Evolutionary conservation across 331 rosid species (phyloP), one percentile per base, ranked within the genome.

Genomic region (Telfairia occidentalis): DNA sequence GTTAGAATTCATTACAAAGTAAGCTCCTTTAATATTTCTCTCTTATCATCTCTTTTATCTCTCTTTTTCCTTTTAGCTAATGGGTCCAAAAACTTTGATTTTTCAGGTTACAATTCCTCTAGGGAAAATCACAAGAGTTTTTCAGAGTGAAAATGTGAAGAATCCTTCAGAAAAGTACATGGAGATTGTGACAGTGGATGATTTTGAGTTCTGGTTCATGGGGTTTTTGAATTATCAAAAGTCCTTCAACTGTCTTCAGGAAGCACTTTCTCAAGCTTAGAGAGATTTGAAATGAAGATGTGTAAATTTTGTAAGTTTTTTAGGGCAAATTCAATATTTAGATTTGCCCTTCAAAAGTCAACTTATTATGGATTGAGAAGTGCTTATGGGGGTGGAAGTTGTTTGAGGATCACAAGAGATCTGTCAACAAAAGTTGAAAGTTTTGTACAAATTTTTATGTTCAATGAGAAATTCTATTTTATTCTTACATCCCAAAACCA

Each of bases 261-360:
- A 43, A 45, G 74, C 75, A 13, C 75, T 70, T 45, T 70, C 75
- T 70, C 75, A 70, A 70, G 58, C 75, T 45, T 70, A 45, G 57
- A 69, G 52, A 13, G 38, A 65, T 38, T 65, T 10, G 23, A 34
- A 34, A 32, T 23, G 13, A 65, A 29, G 23, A 29, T 13, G 1
- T 12, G 26, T 6, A 19, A 54, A 54, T 21, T 55, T 18, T 37
- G 15, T 11, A 59, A 29, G 4, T 37, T 57, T 49, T 21, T 64
- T 64, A 49, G 38, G 38, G 49, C 71, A 64, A 64, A 64, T 35
- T 13, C 54, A 66, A 40, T 66, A 66, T 37, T 42, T 65, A 40
- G 30, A 66, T 66, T 66, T 66, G 53, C 1, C n/a, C 24, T 23
- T 50, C 37, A 34, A 28, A 64, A 64, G 23, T 10, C 53, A 66